Conservation (phyloP, 2,329 filamentous ascomycete genomes). For the Furcasterigmium furcatum region DNA sequence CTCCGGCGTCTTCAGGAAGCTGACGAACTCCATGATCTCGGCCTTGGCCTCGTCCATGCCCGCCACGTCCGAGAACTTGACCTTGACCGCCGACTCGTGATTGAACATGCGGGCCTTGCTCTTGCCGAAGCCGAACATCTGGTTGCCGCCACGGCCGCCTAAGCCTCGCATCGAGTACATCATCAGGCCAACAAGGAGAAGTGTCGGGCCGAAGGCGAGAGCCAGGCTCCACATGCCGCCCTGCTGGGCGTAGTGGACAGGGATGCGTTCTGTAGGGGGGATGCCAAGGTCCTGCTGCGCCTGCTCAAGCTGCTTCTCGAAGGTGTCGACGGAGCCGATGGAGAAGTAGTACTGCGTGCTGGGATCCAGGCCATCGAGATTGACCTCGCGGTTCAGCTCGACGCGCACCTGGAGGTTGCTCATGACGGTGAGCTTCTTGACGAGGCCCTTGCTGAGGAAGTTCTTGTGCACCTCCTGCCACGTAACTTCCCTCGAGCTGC, state of each 20-base stretch:
- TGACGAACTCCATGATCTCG: slow-evolving; percentile 99
- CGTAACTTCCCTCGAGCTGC: slow-evolving; percentile 70
- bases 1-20: slow-evolving; percentile 90
- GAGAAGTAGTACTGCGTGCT: slow-evolving; percentile 87
- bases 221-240: slow-evolving; percentile 72
- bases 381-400: slow-evolving; percentile 72
- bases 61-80: slow-evolving; percentile 94
- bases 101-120: slow-evolving; percentile 97
- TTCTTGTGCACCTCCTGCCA: slow-evolving; percentile 95
- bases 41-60: slow-evolving; percentile 98
- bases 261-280: slow-evolving; percentile 83
- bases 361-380: slow-evolving; percentile 60
- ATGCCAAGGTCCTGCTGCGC: slow-evolving; percentile 87
- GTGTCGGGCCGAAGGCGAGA: slow-evolving; percentile 77
- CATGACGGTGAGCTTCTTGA: slow-evolving; percentile 86
- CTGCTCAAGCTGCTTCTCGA: slow-evolving; percentile 83
- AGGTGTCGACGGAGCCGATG: slow-evolving; percentile 90
- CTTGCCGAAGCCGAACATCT: slow-evolving; percentile 94
- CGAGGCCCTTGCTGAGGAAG: slow-evolving; percentile 92
- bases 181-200: slow-evolving; percentile 80
- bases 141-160: slow-evolving; percentile 64
- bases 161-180: slow-evolving; percentile 78
- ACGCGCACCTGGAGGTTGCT: slow-evolving; percentile 72
- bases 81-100: slow-evolving; percentile 92
- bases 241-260: slow-evolving; percentile 81